Evolutionary conservation across 345 rosid species (phyloP).

Genomic region (Firmiana major): DNA sequence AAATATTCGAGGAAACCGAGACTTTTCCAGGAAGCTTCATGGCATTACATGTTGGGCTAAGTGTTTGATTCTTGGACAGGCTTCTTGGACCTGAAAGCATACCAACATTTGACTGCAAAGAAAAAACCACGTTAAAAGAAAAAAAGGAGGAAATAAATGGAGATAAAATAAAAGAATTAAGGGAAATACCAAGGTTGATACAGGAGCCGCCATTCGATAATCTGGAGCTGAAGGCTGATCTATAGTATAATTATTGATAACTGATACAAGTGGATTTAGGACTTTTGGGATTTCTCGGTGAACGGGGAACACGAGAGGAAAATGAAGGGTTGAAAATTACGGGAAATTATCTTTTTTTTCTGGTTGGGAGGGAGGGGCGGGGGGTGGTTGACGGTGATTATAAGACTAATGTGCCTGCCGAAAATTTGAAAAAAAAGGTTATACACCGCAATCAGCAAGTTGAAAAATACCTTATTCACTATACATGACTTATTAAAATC

Average conservation of each 20-base stretch:
- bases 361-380: no score
- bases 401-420: no score
- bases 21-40: constrained; percentile 24
- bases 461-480: no score
- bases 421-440: no score
- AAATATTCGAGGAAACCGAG: constrained; percentile 26
- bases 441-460: no score
- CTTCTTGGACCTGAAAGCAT: constrained; percentile 39
- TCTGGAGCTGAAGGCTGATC: not conserved
- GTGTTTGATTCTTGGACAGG: constrained; percentile 23
- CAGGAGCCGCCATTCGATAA: constrained; percentile 52
- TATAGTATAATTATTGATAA: not conserved
- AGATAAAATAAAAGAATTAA: not conserved
- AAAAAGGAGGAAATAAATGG: not conserved
- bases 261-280: not conserved
- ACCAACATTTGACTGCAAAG: constrained; percentile 54
- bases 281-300: no score
- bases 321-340: no score
- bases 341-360: no score
- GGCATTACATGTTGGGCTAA: constrained; percentile 25
- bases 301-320: no score
- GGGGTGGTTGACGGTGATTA: no score
- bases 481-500: no score
- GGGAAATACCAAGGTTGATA: constrained; percentile 46
- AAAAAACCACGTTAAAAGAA: not conserved